A percentile compares a stretch with the other conserved stretches of the same genome.
Conservation (phyloP, 1,284 basidiomycete genomes). For the Neolentinus lepideus region DNA sequence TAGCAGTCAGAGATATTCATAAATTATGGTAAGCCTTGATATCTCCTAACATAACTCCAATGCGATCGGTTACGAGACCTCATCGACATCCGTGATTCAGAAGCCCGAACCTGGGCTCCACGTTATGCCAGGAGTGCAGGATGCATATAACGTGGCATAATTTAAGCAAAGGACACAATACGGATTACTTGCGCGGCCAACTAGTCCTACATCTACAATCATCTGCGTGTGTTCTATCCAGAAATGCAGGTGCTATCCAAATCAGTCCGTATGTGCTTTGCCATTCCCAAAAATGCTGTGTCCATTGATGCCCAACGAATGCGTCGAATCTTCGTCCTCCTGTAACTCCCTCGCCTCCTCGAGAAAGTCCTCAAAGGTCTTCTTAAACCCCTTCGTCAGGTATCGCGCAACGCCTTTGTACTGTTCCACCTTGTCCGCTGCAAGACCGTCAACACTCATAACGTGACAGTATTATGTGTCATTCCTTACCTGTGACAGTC, state of each 20-base stretch:
- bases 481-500: slow-evolving; percentile 2
- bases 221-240: not conserved
- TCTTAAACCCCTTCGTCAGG: not conserved
- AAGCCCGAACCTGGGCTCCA: no score
- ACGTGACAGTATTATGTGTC: not conserved
- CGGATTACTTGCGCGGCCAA: not conserved
- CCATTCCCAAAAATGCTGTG: not conserved
- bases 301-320: not conserved
- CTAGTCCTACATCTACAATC: not conserved
- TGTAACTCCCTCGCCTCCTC: not conserved
- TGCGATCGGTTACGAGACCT: no score
- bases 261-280: not conserved
- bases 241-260: not conserved
- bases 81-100: no score
- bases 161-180: no score
- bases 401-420: slow-evolving; percentile 1
- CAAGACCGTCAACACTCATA: not conserved
- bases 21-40: no score
- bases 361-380: slow-evolving; percentile 4
- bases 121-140: no score
- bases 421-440: slow-evolving; percentile 1
- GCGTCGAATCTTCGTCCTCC: not conserved
- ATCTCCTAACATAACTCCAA: no score
- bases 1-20: no score
- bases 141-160: no score